Evolutionary conservation across 2,329 filamentous ascomycete species (phyloP), one percentile per base, ranked within the genome.

Genomic region (Beauveria sp.): DNA sequence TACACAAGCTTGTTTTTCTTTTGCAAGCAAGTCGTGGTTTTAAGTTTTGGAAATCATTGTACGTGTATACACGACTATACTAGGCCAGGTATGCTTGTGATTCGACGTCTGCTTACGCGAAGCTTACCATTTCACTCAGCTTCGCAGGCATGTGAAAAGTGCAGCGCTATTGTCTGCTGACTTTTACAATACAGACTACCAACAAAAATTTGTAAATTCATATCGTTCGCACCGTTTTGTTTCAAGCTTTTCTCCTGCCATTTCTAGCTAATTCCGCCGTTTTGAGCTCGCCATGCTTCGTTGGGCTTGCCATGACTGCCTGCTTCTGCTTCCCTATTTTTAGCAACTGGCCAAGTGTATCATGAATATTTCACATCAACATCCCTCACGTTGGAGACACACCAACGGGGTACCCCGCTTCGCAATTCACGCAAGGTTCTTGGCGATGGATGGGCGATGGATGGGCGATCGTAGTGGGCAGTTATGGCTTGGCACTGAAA

Each of bases 401-500:
- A 34, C n/a, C 24, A 4, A 14, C 28, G 22, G n/a, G 20, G 22
- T 18, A 7, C 34, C 51, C 6, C 10, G 20, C 34, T 56, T 47
- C 43, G 43, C 43, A 37, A 24, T 9, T n/a, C 6, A 26, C 26
- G 12, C 12, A 10, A 48, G 14, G 7, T 37, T 14, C 43, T 47
- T 48, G 43, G 41, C 54, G 28, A 56, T 56, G n/a, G 4, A 20
- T 20, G 20, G 43, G 41, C 54, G 28, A 56, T 56, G n/a, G 4
- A 20, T 20, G 20, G 53, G 3, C 40, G 53, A 55, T 55, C 53
- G 8, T 12, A 9, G 52, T 30, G 52, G 52, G 6, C 34, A 5
- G 8, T 30, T 24, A 44, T 10, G 28, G 54, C 54, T 56, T 56
- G 54, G 54, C 54, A 44, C 28, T 56, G 54, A 56, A 56, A 56